These are phyloP conservation scores for Bolboschoenoplectus hybrid DNA, from an alignment of 202 grass and related monocot species.

Conservation along the genomic window DNA sequence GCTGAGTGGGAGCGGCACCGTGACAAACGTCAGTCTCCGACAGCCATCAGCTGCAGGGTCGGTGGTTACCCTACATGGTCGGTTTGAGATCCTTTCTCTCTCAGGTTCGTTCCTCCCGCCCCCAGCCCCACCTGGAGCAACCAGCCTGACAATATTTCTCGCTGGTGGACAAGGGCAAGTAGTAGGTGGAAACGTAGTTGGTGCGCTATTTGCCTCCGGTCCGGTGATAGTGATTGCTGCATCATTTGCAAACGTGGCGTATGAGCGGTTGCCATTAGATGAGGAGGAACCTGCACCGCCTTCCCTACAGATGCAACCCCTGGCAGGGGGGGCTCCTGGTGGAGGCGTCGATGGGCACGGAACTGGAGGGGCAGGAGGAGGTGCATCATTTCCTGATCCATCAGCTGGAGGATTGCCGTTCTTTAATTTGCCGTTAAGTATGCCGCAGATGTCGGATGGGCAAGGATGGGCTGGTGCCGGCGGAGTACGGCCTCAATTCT, in stretches of 20 bases:
- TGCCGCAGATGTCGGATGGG: slow-evolving; percentile 67
- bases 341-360: slow-evolving; percentile 41
- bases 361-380: slow-evolving; percentile 38
- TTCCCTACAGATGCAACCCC: slow-evolving; percentile 68
- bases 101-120: slow-evolving; percentile 89
- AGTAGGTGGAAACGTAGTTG: slow-evolving; percentile 87
- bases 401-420: slow-evolving; percentile 70
- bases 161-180: slow-evolving; percentile 85
- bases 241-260: slow-evolving; percentile 89
- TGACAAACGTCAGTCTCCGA: slow-evolving; percentile 88
- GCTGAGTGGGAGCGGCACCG: slow-evolving; percentile 81
- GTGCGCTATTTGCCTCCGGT: slow-evolving; percentile 72
- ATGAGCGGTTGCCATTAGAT: slow-evolving; percentile 85
- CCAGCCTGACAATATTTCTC: slow-evolving; percentile 91
- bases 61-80: slow-evolving; percentile 77
- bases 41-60: slow-evolving; percentile 75
- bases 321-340: not conserved
- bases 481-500: slow-evolving; percentile 61
- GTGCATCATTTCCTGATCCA: slow-evolving; percentile 58
- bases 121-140: slow-evolving; percentile 75
- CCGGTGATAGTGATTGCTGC: slow-evolving; percentile 91
- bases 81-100: slow-evolving; percentile 91
- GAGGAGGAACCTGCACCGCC: slow-evolving; percentile 58
- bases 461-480: slow-evolving; percentile 65
- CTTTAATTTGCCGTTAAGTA: slow-evolving; percentile 83